A percentile compares a stretch with the other conserved stretches of the same genome.
phyloP scores from a whole-genome alignment of 345 rosid genomes.

The Trapa bicornis region DNA sequence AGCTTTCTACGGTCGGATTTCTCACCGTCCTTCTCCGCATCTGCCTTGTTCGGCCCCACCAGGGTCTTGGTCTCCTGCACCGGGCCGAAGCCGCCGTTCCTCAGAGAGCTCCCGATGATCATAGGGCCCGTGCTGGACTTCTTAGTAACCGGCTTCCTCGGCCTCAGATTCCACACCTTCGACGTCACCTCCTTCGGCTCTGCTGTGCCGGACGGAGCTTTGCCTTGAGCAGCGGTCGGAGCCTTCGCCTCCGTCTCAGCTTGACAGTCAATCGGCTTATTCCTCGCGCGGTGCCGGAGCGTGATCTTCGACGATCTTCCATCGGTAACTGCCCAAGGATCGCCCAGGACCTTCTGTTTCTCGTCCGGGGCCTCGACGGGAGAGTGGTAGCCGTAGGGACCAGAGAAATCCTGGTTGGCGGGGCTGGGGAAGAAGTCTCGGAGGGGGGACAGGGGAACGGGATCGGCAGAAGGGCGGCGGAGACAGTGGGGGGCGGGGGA shows the following conservation, averaged over 20 bases:
- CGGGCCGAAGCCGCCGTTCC: not conserved
- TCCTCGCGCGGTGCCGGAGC: slow-evolving; percentile 9
- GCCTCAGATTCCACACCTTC: slow-evolving; percentile 79
- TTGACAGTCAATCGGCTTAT: slow-evolving; percentile 8
- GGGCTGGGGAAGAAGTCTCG: too few species aligned
- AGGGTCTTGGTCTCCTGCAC: not conserved
- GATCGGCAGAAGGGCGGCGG: slow-evolving; percentile 3
- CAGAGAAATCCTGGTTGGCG: too few species aligned
- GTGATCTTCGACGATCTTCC: slow-evolving; percentile 8
- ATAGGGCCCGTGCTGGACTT: not conserved
- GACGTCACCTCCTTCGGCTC: slow-evolving; percentile 10
- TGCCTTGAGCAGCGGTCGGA: too few species aligned
- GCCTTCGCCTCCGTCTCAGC: slow-evolving; percentile 3
- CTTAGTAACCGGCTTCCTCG: slow-evolving; percentile 24
- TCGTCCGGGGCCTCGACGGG: slow-evolving; percentile 1
- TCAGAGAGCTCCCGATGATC: not conserved
- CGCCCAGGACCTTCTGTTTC: not conserved
- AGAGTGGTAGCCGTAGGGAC: not conserved
- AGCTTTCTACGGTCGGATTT: slow-evolving; percentile 14
- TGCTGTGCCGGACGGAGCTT: slow-evolving; percentile 19
- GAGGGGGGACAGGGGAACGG: not conserved
- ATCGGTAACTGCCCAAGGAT: slow-evolving; percentile 7
- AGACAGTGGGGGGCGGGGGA: slow-evolving; percentile 24
- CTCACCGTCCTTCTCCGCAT: too few species aligned
- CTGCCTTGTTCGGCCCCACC: slow-evolving; percentile 10